Evolutionary conservation across 2,329 filamentous ascomycete species (phyloP).

Genomic region (Monilinia polystroma): DNA sequence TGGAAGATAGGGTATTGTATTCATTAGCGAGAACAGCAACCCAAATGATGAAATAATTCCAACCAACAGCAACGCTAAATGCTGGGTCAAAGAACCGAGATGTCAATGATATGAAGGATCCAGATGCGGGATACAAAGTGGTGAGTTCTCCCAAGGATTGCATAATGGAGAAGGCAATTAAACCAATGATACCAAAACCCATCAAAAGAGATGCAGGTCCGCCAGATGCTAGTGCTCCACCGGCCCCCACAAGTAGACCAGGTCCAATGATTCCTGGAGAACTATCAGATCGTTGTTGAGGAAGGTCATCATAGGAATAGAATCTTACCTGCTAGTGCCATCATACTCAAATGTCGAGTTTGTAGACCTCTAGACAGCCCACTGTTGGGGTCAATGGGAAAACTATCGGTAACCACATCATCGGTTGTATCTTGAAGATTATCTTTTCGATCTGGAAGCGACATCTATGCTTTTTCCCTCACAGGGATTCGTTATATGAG

Average conservation of each 20-base stretch:
- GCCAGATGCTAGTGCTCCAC: conserved; percentile 65
- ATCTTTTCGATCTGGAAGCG: conserved; percentile 6
- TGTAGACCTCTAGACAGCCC: conserved; percentile 69
- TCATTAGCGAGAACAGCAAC: conserved; percentile 60
- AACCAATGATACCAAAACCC: conserved; percentile 69
- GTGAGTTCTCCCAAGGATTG: conserved; percentile 74
- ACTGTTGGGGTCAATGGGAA: conserved; percentile 53
- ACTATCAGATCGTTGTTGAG: background rate
- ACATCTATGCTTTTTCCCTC: background rate
- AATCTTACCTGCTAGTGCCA: conserved; percentile 52
- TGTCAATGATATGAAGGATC: conserved; percentile 68
- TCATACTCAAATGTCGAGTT: conserved; percentile 67
- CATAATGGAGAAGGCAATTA: conserved; percentile 58
- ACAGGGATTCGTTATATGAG: background rate
- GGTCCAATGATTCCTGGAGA: conserved; percentile 55
- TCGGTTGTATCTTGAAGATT: background rate
- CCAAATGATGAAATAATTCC: conserved; percentile 41
- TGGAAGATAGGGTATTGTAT: conserved; percentile 67
- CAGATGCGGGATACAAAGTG: conserved; percentile 68
- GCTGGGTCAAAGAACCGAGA: conserved; percentile 71
- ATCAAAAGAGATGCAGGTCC: conserved; percentile 72
- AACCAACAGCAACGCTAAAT: conserved; percentile 64
- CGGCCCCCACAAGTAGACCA: conserved; percentile 69
- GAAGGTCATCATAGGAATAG: background rate
- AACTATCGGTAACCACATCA: background rate